Evolutionary conservation across 2,329 filamentous ascomycete genomes (phyloP).

Genomic region (Chrysoporthe puriensis): DNA sequence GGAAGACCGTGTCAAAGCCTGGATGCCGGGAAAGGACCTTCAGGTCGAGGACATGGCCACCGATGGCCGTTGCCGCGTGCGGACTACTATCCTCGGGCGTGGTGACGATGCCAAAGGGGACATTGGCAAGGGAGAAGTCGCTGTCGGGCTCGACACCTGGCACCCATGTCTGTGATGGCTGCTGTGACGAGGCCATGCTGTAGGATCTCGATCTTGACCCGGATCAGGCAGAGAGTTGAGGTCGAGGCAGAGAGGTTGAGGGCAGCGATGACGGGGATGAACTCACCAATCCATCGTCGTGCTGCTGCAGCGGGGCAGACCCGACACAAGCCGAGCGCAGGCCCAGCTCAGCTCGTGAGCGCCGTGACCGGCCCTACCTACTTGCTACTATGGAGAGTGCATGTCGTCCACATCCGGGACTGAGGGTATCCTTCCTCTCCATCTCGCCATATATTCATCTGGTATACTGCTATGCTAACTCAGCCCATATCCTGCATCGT

Average conservation of each 20-base stretch:
- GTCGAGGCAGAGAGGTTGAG: background rate
- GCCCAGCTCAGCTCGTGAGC: constrained; percentile 22
- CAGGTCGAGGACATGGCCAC: constrained; percentile 69
- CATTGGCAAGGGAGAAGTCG: constrained; percentile 74
- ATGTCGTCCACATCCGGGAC: background rate
- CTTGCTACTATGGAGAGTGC: constrained; percentile 21
- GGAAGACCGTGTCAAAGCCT: constrained; percentile 53
- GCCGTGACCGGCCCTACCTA: constrained; percentile 5
- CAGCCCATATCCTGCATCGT: background rate
- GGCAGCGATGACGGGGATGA: background rate
- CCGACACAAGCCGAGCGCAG: constrained; percentile 19
- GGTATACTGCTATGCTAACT: no score
- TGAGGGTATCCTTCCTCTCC: background rate
- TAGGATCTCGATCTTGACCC: background rate
- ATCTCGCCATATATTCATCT: background rate
- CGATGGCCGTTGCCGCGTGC: constrained; percentile 69
- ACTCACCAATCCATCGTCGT: background rate
- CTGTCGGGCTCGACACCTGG: constrained; percentile 47
- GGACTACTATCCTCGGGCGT: constrained; percentile 47
- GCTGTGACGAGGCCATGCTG: constrained; percentile 15
- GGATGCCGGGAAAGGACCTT: constrained; percentile 60
- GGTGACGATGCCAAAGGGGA: constrained; percentile 77
- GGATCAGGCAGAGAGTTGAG: background rate
- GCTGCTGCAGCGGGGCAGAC: background rate
- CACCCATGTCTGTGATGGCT: constrained; percentile 33